Base-by-base conservation (phyloP, 2,329 filamentous ascomycete genomes). In the Xylariales sp. region DNA sequence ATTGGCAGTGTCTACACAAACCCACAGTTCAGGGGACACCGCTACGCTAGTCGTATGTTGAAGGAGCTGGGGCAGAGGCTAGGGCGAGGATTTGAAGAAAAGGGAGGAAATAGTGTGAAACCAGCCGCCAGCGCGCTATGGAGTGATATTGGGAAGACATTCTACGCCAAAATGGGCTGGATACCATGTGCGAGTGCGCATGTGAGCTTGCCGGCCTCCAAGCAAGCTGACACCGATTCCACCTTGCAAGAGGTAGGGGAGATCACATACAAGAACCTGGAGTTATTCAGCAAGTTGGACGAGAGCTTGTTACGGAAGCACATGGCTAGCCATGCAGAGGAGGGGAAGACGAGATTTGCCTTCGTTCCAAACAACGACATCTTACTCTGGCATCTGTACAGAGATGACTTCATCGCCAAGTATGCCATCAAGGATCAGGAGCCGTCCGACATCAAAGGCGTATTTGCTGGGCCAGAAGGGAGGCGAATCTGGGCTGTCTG, bases 71-170 rank as follows among this genome's bases (percentile, higher is more conserved):
- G 75, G 11, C 27, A 38, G 15, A 16, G 2, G 32, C 22, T 27
- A 16, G 27, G 28, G 8, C 10, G 43, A 8, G 41, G 42, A 3
- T 43, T 16, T 11, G 35, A 27, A n/a, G 21, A 40, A 35, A 41
- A 47, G 38, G 50, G 49, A 11, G 40, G 40, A 1, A 46, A 47
- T 27, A 51, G 64, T 31, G 28, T 12, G 18, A 51, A 48, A 38
- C 55, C 49, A 27, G 55, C 78, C 11, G 93, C 91, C 61, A 90
- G 86, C 1, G 76, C 94, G 6, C 71, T 96, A 7, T 95, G 82
- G 63, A 95, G 88, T 7, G 88, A 94, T 54, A 89, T 94, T 49
- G 88, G 90, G 15, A 85, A 88, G 69, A 68, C 69, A 28, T 96
- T 89, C 63, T 96, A 96, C 64, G 77, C 84, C 3, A 72, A 70